phyloP scores from a whole-genome alignment of 768 basidiomycete species.

The Cubamyces sp. region DNA sequence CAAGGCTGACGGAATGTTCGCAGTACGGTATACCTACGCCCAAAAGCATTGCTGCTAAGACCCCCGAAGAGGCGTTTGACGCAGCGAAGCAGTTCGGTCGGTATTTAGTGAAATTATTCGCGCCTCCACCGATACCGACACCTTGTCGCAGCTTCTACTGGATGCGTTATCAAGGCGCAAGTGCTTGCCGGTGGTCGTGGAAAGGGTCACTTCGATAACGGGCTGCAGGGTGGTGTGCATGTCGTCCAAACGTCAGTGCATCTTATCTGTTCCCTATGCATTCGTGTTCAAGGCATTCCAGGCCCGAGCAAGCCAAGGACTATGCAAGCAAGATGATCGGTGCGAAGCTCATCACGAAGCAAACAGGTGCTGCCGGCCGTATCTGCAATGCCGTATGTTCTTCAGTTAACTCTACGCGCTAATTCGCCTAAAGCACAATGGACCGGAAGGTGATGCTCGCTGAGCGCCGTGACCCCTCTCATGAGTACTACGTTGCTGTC shows the following conservation, averaged over 20 bases:
- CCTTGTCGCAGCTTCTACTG: conserved; percentile 57
- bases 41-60: conserved; percentile 84
- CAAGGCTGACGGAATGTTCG: neutral
- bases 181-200: conserved; percentile 98
- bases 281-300: conserved; percentile 34
- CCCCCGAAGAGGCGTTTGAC: conserved; percentile 85
- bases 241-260: conserved; percentile 76
- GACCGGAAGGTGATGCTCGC: conserved; percentile 89
- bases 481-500: conserved; percentile 98
- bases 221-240: conserved; percentile 97
- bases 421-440: conserved; percentile 3
- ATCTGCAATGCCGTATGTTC: conserved; percentile 85
- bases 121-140: neutral
- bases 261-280: neutral
- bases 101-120: conserved; percentile 25
- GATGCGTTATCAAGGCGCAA: conserved; percentile 97
- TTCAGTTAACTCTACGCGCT: conserved; percentile 35
- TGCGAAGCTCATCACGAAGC: conserved; percentile 95
- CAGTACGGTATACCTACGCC: conserved; percentile 97
- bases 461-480: conserved; percentile 88
- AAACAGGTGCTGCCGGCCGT: conserved; percentile 91
- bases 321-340: conserved; percentile 93
- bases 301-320: conserved; percentile 87
- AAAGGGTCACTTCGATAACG: conserved; percentile 95
- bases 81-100: conserved; percentile 90